Base-by-base conservation (phyloP, 768 basidiomycete genomes). In the Neoboletus magnificus region DNA sequence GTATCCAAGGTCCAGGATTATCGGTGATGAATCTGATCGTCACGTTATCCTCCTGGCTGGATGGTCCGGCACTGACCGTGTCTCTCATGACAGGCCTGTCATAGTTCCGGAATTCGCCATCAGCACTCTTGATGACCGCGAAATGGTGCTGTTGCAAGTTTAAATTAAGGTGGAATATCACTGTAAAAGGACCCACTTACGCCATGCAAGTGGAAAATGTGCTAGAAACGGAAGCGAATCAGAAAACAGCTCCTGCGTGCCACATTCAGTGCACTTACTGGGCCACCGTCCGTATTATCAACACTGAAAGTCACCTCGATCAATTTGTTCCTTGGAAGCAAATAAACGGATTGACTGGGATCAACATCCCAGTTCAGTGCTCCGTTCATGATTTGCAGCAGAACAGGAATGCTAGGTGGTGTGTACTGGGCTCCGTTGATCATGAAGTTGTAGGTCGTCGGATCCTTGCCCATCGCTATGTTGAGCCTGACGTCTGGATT, bases 1-100 rank as follows among this genome's bases (percentile, higher is more conserved):
- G 62, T 49, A 80, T 72, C 78, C 82, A 86, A 4, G 82, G 81
- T 5, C 86, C 87, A 5, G 85, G 77, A 69, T 88, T 89, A 63
- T 90, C 82, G 0, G 86, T 85, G 29, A 67, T 69, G 74, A 86
- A 89, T 11, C 85, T 77, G 48, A 89, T 77, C 25, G 74, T 74
- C 30, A 77, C 76, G 13, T 62, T 62, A 32, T 68, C 62, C 1
- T 79, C 74, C 22, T 72, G 71, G 55, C 77, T 77, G 2, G 62
- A 65, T 5, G 65, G 18, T 32, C 25, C 60, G 66, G 64, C 62
- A 48, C 35, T 65, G n/a, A 82, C 75, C 1, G 80, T 81, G 62
- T 86, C 84, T 47, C 83, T 72, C 47, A 71, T 70, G 56, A 80
- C 77, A 0, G 84, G 84, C 63, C 82, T 82, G 25, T 50, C 52